These are phyloP conservation scores for Priceomyces medius DNA, from an alignment of 805 yeast species.

Conservation along the genomic window DNA sequence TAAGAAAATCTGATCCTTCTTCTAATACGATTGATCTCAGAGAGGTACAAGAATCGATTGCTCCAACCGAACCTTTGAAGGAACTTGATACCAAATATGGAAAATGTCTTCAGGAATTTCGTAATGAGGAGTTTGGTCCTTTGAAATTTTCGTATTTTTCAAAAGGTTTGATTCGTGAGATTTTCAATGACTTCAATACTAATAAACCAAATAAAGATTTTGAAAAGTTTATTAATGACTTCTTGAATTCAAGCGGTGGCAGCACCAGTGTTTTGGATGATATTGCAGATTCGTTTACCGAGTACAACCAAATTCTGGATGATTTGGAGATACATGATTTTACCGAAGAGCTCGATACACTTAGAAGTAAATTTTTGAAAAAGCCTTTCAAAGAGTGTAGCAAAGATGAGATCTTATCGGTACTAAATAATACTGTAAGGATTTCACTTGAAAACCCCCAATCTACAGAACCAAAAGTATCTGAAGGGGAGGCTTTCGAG, in stretches of 20 bases:
- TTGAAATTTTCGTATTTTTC: slow-evolving; percentile 3
- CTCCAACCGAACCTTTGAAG: background rate
- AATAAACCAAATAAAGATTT: background rate
- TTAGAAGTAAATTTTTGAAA: slow-evolving; percentile 10
- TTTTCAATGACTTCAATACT: slow-evolving; percentile 1
- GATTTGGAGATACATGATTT: slow-evolving; percentile 17
- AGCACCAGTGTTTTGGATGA: slow-evolving; percentile 1
- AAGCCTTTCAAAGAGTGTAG: slow-evolving; percentile 8
- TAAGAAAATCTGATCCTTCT: background rate
- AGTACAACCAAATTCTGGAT: slow-evolving; percentile 19
- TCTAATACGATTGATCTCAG: background rate
- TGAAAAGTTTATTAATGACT: background rate
- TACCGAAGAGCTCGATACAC: slow-evolving; percentile 12
- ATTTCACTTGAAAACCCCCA: slow-evolving; percentile 5
- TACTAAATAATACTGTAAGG: slow-evolving; percentile 11
- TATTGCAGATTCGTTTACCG: background rate
- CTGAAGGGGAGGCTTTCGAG: slow-evolving; percentile 11
- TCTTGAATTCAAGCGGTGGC: background rate
- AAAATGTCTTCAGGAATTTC: slow-evolving; percentile 3
- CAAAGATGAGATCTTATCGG: slow-evolving; percentile 10
- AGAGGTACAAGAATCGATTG: background rate
- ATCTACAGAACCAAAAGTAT: slow-evolving; percentile 10
- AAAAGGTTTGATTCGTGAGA: background rate
- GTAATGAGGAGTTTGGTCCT: slow-evolving; percentile 4
- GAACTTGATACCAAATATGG: background rate